Evolutionary conservation across 306 rosid species (phyloP).

Genomic region (Biancaea sappan): DNA sequence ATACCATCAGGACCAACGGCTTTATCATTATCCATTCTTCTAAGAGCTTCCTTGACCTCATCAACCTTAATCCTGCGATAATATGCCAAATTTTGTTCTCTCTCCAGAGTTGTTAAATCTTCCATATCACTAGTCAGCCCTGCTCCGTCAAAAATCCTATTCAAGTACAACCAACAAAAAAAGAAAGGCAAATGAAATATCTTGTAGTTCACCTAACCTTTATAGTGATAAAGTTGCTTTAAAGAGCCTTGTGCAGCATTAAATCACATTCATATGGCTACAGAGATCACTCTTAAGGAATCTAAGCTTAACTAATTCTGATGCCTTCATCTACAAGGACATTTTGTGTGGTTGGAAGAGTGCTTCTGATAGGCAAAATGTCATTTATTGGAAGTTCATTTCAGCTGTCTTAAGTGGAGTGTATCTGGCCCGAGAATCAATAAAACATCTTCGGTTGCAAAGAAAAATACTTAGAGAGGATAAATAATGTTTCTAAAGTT

Average conservation of each 20-base stretch:
- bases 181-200: background rate
- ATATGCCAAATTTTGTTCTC: no score
- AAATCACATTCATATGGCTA: background rate
- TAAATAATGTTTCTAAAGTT: background rate
- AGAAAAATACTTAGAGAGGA: conserved; percentile 24
- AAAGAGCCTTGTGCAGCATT: conserved; percentile 13
- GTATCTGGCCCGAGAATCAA: conserved; percentile 6
- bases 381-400: conserved; percentile 1
- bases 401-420: background rate
- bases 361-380: conserved; percentile 17
- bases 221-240: background rate
- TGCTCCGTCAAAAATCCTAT: conserved; percentile 25
- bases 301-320: background rate
- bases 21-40: no score
- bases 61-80: no score
- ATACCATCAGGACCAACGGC: no score
- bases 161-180: conserved; percentile 3
- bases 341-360: background rate
- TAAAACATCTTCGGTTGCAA: conserved; percentile 1
- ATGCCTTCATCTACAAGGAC: conserved; percentile 12
- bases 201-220: background rate
- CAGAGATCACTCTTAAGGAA: background rate
- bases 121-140: no score
- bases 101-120: no score
- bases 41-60: no score